Evolutionary conservation across 2,329 filamentous ascomycete species (phyloP), one percentile per base, ranked within the genome.

Genomic region (Zelopaecilomyces penicillatus): DNA sequence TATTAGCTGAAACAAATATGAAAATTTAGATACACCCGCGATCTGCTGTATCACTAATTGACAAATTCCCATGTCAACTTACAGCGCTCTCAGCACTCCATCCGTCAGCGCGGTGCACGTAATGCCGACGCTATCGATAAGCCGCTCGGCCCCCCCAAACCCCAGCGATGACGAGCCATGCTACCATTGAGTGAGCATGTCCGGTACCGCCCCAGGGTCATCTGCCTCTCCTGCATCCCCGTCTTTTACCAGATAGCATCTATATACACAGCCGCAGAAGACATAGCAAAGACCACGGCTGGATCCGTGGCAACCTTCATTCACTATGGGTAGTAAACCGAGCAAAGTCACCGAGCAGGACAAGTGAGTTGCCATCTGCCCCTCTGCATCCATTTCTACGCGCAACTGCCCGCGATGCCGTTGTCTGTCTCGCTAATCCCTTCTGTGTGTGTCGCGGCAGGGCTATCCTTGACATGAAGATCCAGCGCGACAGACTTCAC

Each of bases 391-490:
- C 36, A 30, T 44, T 40, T 47, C 36, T 30, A 35, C 28, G 39
- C 33, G 32, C 26, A 28, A 29, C 38, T 9, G 10, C 32, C 36
- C 19, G 33, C 12, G 27, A 12, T 30, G n/a, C 31, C 19, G 9
- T 12, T 32, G 29, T 19, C 31, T 10, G 42, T 42, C 37, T 39
- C 37, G 38, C 42, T 53, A 48, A 50, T 38, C 39, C 39, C 37
- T 12, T n/a, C 19, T 34, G 26, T 19, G 19, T 19, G 19, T 19
- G 19, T 19, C 19, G 19, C 19, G 19, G 19, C 27, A 96, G 90
- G 71, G 91, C 91, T 48, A 96, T 97, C 67, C 84, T 97, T 59
- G 90, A 97, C 69, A 85, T 97, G 71, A 97, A 97, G 72, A 88
- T 82, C 67, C 91, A 97, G 71, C 90, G 93, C 65, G 93, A 98